Evolutionary conservation across 306 rosid genomes (phyloP).

Genomic region (Pachyrhizus erosus): DNA sequence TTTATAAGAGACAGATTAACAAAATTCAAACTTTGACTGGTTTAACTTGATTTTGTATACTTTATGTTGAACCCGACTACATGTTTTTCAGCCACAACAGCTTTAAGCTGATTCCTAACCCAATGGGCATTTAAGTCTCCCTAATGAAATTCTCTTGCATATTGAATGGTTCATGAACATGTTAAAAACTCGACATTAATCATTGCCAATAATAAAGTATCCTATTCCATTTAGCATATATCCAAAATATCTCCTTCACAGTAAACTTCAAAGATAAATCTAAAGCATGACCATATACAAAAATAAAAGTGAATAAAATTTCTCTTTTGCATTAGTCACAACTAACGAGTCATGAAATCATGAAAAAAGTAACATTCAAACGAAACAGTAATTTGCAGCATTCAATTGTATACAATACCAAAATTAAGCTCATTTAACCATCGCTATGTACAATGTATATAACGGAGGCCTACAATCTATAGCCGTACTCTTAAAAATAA

Average conservation of each 20-base stretch:
- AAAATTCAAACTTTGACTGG: constrained; percentile 35
- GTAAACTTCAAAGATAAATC: background rate
- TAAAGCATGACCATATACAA: background rate
- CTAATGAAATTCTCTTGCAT: constrained; percentile 5
- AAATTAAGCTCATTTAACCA: background rate
- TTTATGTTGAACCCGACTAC: constrained; percentile 20
- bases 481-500: constrained; percentile 11
- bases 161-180: background rate
- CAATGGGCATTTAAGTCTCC: constrained; percentile 6
- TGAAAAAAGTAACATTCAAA: background rate
- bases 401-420: constrained; percentile 16
- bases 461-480: background rate
- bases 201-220: constrained; percentile 9
- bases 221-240: background rate
- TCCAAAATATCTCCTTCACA: background rate
- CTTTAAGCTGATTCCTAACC: constrained; percentile 3
- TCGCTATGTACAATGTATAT: background rate
- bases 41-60: constrained; percentile 1
- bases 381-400: background rate
- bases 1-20: constrained; percentile 33
- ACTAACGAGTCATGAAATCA: background rate
- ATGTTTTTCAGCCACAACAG: constrained; percentile 14
- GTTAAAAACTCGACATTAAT: background rate
- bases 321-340: background rate
- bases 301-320: background rate